Base-by-base conservation (phyloP, 1,284 basidiomycete species). In the Tylopilus sp. region DNA sequence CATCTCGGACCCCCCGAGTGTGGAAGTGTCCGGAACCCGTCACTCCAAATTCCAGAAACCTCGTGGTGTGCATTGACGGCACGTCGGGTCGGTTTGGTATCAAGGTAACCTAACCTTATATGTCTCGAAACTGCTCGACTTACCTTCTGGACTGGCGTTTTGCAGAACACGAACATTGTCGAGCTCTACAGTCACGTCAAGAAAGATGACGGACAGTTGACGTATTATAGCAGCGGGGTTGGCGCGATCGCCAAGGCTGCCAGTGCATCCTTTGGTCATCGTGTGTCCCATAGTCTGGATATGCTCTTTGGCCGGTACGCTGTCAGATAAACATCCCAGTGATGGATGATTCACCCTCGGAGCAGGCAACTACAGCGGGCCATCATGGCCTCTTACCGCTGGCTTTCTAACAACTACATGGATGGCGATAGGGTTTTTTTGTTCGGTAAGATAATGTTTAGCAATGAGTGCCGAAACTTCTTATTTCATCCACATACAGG, bases 41-140 rank as follows among this genome's bases (percentile, higher is more conserved):
- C 22, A n/a, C 44, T n/a, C 36, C 49, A 19, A 57, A 22, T 56
- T 70, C 67, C 2, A 60, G 80, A 49, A 80, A 80, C 53, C 73
- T 80, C 29, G 72, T 81, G 0, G 72, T 80, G 32, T 81, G 80
- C 67, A 80, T 81, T 22, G 80, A 81, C 32, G 80, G 81, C 29
- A 82, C 81, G 4, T 74, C 79, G 1, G 81, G 82, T 58, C 74
- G 74, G 55, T 80, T 80, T 64, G 69, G 79, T 9, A 60, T 26
- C 33, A 79, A 72, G 72, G 79, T 80, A 60, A 57, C 38, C 29
- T 1, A 44, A 22, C 18, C 41, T 64, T n/a, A 29, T 18, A 16
- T 22, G 22, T n/a, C 22, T 58, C 52, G 24, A 51, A 4, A 8
- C 47, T 22, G 26, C 39, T 38, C 8, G 55, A 53, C 47, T 60